Conservation (phyloP, 2,329 filamentous ascomycete genomes). For the Penicillium corylophilum region DNA sequence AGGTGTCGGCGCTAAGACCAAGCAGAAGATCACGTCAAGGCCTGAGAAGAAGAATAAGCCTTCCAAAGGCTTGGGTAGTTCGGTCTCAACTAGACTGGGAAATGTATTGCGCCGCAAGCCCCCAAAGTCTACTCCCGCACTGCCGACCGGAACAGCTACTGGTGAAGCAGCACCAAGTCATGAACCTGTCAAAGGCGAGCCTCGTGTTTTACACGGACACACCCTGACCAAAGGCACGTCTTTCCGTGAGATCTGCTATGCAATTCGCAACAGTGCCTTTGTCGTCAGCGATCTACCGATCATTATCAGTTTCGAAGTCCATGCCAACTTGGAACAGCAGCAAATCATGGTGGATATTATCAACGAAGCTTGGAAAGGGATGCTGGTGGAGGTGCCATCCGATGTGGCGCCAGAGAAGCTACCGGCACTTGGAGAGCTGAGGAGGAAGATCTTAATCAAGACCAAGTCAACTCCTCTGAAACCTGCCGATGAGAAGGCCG, state of each 20-base stretch:
- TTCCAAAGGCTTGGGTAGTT: constrained; percentile 7
- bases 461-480: constrained; percentile 64
- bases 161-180: constrained; percentile 4
- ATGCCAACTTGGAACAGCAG: constrained; percentile 79
- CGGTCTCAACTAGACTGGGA: constrained; percentile 25
- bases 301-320: constrained; percentile 90
- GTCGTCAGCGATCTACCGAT: constrained; percentile 72
- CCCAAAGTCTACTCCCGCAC: not conserved
- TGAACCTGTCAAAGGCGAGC: constrained; percentile 56
- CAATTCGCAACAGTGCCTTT: constrained; percentile 78
- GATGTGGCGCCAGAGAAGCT: constrained; percentile 57
- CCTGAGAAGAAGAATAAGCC: constrained; percentile 12
- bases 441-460: constrained; percentile 79
- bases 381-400: constrained; percentile 65
- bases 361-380: constrained; percentile 77
- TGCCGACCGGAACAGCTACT: not conserved
- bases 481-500: constrained; percentile 30
- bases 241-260: constrained; percentile 81
- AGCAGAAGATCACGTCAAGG: constrained; percentile 14
- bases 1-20: constrained; percentile 21
- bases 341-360: constrained; percentile 92
- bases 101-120: constrained; percentile 23
- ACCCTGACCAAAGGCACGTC: constrained; percentile 82
- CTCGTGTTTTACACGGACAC: constrained; percentile 80
- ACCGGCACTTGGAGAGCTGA: constrained; percentile 69